Base-by-base conservation (phyloP, 495 filamentous ascomycete species). In the Aspergillus avenaceus region DNA sequence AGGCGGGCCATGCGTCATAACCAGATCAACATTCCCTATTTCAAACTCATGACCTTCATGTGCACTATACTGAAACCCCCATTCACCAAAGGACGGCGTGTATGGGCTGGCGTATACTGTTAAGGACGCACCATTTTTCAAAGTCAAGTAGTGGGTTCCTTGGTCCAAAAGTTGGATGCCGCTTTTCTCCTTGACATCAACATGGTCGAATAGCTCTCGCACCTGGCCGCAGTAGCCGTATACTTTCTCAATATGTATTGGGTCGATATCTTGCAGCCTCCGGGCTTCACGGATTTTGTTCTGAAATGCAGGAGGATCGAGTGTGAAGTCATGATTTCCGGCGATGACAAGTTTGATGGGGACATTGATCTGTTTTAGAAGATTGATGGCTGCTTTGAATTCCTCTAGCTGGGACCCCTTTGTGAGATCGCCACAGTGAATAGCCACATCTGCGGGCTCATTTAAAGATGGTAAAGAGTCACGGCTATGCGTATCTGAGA, bases 371-470 rank as follows among this genome's bases (percentile, higher is more conserved):
- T 42, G 45, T 2, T 63, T 50, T 0, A 91, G 67, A 40, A 83
- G 66, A 11, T 65, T 40, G 9, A 90, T 64, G 0, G 72, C 58
- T 0, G 59, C 47, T 22, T 59, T 63, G 54, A 76, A 85, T 52
- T 87, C 78, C 2, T 72, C 52, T 5, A 86, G 29, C 16, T 75
- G 74, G 0, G 84, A 86, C 19, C 72, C 58, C 25, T 72, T 71
- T 2, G 85, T 88, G 12, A 89, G 59, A 51, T 90, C 84, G 13
- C 86, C 83, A 55, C 79, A 86, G 62, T 88, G 86, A 21, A 91
- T 79, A 0, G 73, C 72, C 7, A 89, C 75, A 55, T 90, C 85
- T 40, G 70, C 74, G 32, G 58, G 50, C 11, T 74, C 4, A 66
- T 47, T 5, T 67, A 65, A 22, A 11, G 55, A 23, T n/a, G 55